Evolutionary conservation across 2,329 filamentous ascomycete species (phyloP).

Genomic region (Colletotrichum navitas): DNA sequence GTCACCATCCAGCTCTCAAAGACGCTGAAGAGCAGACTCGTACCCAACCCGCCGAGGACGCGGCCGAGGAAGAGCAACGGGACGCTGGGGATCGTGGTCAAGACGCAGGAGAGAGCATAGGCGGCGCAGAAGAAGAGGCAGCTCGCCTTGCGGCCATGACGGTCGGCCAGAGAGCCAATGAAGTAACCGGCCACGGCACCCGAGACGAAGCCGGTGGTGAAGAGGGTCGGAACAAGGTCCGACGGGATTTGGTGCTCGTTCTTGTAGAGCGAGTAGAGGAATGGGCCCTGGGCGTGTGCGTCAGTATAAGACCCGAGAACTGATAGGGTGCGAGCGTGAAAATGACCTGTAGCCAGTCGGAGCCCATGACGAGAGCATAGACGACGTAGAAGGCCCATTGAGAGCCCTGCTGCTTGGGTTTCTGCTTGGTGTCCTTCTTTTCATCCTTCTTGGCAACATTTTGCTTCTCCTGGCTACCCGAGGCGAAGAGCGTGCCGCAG

Average conservation of each 20-base stretch:
- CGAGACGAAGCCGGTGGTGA: constrained; percentile 60
- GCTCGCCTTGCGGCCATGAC: constrained; percentile 63
- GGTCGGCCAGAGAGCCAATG: constrained; percentile 62
- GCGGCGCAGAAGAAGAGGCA: constrained; percentile 67
- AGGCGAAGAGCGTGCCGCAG: constrained; percentile 47
- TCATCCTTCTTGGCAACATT: neutral
- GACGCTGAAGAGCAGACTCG: constrained; percentile 68
- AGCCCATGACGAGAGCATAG: constrained; percentile 63
- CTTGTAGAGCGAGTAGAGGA: constrained; percentile 53
- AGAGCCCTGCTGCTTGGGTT: constrained; percentile 36
- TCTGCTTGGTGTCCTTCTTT: constrained; percentile 15
- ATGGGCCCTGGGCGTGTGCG: constrained; percentile 47
- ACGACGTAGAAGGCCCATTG: constrained; percentile 55
- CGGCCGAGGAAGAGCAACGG: constrained; percentile 64
- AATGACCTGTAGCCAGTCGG: constrained; percentile 64
- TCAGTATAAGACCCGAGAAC: neutral
- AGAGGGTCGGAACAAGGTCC: constrained; percentile 53
- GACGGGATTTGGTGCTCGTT: constrained; percentile 50
- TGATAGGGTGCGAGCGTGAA: neutral
- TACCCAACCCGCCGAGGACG: constrained; percentile 66
- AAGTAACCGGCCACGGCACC: constrained; percentile 59
- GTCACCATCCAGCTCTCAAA: constrained; percentile 74
- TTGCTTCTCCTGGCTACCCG: constrained; percentile 26
- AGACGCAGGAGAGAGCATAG: constrained; percentile 65
- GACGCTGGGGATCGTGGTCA: constrained; percentile 49